Conservation (phyloP, 805 yeast species). For the Saturnispora besseyi region DNA sequence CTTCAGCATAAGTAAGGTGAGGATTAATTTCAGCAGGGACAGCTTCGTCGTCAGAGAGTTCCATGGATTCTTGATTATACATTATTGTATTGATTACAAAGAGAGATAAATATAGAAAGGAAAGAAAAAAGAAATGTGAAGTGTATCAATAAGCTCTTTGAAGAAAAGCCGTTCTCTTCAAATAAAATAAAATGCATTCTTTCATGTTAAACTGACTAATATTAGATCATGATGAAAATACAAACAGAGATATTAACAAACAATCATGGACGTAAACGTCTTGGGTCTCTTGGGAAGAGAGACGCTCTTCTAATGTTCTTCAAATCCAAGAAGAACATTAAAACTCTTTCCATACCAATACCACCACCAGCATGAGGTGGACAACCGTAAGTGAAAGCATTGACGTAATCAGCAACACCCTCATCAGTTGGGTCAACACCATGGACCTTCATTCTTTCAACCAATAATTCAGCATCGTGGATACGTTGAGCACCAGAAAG, state of each 20-base stretch:
- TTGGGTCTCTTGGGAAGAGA: slow-evolving; percentile 98
- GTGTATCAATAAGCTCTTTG: background rate
- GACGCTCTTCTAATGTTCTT: slow-evolving; percentile 98
- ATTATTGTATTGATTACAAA: background rate
- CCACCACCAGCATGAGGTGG: slow-evolving; percentile 99
- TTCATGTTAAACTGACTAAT: background rate
- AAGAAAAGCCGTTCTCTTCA: background rate
- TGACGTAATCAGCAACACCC: slow-evolving; percentile 85
- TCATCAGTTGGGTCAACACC: slow-evolving; percentile 73
- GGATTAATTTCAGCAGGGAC: slow-evolving; percentile 23
- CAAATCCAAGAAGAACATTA: slow-evolving; percentile 95
- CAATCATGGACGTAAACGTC: slow-evolving; percentile 74
- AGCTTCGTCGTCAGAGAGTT: slow-evolving; percentile 11
- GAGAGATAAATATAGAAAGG: background rate
- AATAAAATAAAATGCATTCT: no score
- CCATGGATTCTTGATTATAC: background rate
- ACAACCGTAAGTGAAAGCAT: slow-evolving; percentile 91
- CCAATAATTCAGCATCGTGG: slow-evolving; percentile 81
- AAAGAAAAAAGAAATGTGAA: background rate
- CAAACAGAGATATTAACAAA: background rate
- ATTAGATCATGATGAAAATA: background rate
- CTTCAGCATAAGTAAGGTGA: slow-evolving; percentile 59
- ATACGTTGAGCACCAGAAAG: slow-evolving; percentile 99
- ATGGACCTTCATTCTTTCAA: slow-evolving; percentile 72
- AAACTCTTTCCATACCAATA: slow-evolving; percentile 96